Base-by-base conservation (phyloP, 495 filamentous ascomycete species). In the Aeminium ludgeri region DNA sequence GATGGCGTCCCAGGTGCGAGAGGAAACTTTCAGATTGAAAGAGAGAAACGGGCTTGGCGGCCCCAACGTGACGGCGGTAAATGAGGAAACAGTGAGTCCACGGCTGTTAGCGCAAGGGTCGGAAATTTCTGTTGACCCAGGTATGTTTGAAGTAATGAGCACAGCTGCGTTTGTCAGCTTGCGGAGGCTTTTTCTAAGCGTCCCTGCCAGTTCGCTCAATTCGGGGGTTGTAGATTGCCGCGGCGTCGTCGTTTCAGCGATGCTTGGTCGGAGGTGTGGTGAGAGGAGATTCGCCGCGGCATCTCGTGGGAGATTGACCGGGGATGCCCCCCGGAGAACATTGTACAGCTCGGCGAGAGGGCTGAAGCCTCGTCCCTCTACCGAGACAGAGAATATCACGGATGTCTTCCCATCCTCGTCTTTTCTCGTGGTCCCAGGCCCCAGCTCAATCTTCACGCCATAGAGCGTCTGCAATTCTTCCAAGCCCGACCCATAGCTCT, bases 61-160 rank as follows among this genome's bases (percentile, higher is more conserved):
- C 10, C 52, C 43, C 1, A 89, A 63, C 0, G 76, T 70, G 18
- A 92, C 69, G 0, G 80, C 82, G 15, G 71, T 85, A 63, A 92
- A 80, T 10, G 80, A 86, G 15, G 84, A 91, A 48, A 87, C 75
- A 18, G 82, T 85, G 65, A 89, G 78, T 38, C 73, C 84, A 18
- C 68, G 64, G 39, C 61, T 57, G 25, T 40, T 11, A 23, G 5
- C 13, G 6, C 31, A 10, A 20, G 25, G 2, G 13, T 28, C 11
- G 5, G 8, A 8, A 2, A 19, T 2, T 11, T 25, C 2, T 2
- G 13, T 27, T 13, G 23, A 18, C n/a, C 12, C 27, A 12, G 38
- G 44, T 13, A 29, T 29, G 6, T 23, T 20, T 10, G 45, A 34
- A 25, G 78, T 85, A 50, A 82, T 71, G 54, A 85, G 72, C 34